Conservation (phyloP, 768 basidiomycete genomes). For the Gyrodon lividus region DNA sequence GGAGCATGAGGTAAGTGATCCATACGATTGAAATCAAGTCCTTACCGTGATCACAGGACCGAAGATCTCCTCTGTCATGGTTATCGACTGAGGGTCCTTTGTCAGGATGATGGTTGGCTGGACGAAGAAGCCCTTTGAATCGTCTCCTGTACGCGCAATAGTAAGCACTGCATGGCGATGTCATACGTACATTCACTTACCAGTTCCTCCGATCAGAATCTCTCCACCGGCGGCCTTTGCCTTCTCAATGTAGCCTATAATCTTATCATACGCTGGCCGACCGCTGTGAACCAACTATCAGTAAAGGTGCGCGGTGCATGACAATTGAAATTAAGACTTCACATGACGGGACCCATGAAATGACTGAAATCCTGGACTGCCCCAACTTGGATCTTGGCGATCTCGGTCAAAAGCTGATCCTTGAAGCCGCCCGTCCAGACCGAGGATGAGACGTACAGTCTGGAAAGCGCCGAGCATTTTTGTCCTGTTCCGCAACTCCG, state of each 20-base stretch:
- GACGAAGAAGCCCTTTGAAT: constrained; percentile 90
- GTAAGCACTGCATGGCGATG: neutral
- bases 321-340: constrained; percentile 17
- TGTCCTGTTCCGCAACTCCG: constrained; percentile 53
- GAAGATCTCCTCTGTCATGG: constrained; percentile 95
- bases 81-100: constrained; percentile 84
- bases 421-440: constrained; percentile 88
- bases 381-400: constrained; percentile 85
- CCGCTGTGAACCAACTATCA: constrained; percentile 46
- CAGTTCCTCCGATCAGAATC: constrained; percentile 80
- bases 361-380: constrained; percentile 69
- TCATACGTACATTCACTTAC: constrained; percentile 37
- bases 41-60: constrained; percentile 89
- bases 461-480: constrained; percentile 94
- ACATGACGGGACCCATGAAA: constrained; percentile 99
- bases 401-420: constrained; percentile 69
- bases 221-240: constrained; percentile 90
- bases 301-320: neutral
- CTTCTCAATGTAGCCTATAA: constrained; percentile 76
- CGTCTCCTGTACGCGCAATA: constrained; percentile 54
- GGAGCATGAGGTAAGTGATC: neutral
- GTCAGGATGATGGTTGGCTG: constrained; percentile 93
- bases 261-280: constrained; percentile 86
- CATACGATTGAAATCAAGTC: constrained; percentile 12
- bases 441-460: constrained; percentile 85